A percentile compares a stretch with the other conserved stretches of the same genome.
phyloP scores from a whole-genome alignment of 1,139 yeast species.

The Pneumocystis sp. region DNA sequence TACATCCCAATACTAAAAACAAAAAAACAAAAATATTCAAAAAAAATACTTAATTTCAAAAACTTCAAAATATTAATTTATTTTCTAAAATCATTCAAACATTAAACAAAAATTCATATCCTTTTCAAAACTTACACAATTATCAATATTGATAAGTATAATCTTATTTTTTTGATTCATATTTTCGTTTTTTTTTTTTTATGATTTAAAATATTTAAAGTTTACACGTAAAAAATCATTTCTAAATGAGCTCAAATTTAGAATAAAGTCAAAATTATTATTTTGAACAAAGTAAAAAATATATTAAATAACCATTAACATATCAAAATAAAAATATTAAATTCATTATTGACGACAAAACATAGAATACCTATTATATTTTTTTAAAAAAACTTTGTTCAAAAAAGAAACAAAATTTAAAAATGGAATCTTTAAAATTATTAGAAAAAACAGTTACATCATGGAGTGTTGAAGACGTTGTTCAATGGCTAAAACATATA shows the following conservation, averaged over 20 bases:
- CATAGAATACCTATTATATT: neutral
- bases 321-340: neutral
- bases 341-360: neutral
- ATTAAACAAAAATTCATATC: neutral
- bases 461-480: neutral
- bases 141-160: neutral
- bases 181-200: neutral
- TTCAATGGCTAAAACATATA: neutral
- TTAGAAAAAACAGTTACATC: neutral
- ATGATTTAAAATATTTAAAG: neutral
- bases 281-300: neutral
- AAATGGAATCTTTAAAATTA: neutral
- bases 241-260: neutral
- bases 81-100: neutral
- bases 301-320: neutral
- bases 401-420: neutral
- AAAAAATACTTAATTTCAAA: neutral
- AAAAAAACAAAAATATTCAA: neutral
- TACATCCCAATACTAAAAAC: neutral
- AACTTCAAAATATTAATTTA: neutral
- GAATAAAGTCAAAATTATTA: neutral
- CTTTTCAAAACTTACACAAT: neutral
- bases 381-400: neutral
- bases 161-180: neutral
- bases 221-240: neutral